Percentiles rank a stretch among this genome's conserved stretches.
Evolutionary conservation across 1,284 basidiomycete genomes (phyloP).

Genomic region (Cryptococcus sp.): DNA sequence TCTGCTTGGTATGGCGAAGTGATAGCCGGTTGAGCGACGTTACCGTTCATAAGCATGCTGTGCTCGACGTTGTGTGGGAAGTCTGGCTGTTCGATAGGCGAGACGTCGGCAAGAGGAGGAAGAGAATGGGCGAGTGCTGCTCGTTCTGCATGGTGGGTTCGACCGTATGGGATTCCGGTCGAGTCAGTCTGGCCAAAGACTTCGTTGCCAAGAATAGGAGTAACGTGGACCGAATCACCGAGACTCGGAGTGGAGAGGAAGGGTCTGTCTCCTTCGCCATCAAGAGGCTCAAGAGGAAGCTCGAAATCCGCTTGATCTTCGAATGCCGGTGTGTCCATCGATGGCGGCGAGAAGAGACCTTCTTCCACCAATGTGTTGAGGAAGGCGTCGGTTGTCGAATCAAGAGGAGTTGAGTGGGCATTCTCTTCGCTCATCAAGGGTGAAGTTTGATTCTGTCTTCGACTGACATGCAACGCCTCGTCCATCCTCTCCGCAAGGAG

Average conservation of each 20-base stretch:
- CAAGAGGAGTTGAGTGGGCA: slow-evolving; percentile 13
- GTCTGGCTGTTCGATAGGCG: slow-evolving; percentile 35
- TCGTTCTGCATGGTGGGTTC: slow-evolving; percentile 62
- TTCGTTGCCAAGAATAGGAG: slow-evolving; percentile 26
- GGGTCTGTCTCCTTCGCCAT: slow-evolving; percentile 16
- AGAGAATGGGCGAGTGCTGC: slow-evolving; percentile 31
- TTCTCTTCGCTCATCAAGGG: slow-evolving; percentile 12
- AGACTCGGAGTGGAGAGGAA: slow-evolving; percentile 41
- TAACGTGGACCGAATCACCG: slow-evolving; percentile 32
- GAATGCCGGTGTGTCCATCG: slow-evolving; percentile 36
- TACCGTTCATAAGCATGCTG: slow-evolving; percentile 43
- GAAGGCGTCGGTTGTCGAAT: slow-evolving; percentile 52
- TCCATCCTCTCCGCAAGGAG: slow-evolving; percentile 16
- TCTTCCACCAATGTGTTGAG: slow-evolving; percentile 52
- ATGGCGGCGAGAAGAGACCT: slow-evolving; percentile 46
- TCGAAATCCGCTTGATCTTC: slow-evolving; percentile 36
- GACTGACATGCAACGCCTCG: not conserved
- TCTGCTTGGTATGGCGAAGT: slow-evolving; percentile 13
- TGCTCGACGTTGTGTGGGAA: slow-evolving; percentile 39
- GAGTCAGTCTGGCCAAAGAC: slow-evolving; percentile 49
- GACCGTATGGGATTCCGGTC: slow-evolving; percentile 67
- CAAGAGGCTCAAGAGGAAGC: slow-evolving; percentile 24
- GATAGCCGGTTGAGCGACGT: slow-evolving; percentile 40
- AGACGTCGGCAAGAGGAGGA: slow-evolving; percentile 12
- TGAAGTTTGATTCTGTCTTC: slow-evolving; percentile 1